Evolutionary conservation across 106 monocot genomes (phyloP), one percentile per base, ranked within the genome.

Genomic region (Amphibolis antarctica): DNA sequence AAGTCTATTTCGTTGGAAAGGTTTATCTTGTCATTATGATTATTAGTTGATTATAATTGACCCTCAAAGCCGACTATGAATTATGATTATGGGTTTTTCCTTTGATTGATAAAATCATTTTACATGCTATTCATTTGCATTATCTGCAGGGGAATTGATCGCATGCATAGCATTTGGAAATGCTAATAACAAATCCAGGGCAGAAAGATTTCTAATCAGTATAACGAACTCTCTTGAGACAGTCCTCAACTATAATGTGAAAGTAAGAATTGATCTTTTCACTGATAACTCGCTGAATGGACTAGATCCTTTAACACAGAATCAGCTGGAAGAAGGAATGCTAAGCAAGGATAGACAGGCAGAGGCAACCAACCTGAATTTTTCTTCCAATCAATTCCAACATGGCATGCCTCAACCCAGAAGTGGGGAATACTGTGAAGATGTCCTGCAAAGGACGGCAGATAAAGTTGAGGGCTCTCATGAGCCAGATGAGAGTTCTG

Each of bases 171-270:
- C 76, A 61, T 94, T 94, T 75, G 67, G 63, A 12, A 83, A 89
- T 62, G 53, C 22, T 28, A 63, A 64, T 66, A 74, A 74, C 13
- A 94, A 79, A 67, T 73, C 71, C 44, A 78, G 77, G 59, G 94
- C 81, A 54, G 83, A 86, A 70, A 79, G 86, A 73, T 89, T 77
- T 61, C 72, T 84, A 28, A 86, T 79, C 70, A 94, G 86, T 64
- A 89, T 94, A 31, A 86, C 80, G 55, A 84, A 84, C 73, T 86
- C 89, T 53, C 46, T 89, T n/a, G 89, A 94, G 83, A 79, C 59
- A 20, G 81, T 89, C 59, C 59, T 94, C 42, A 71, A 62, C 50
- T 70, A 46, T 3, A 76, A 62, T 71, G 94, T 89, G 30, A 77
- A 80, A 59, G 76, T 94, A 15, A 79, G 68, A 74, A 69, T 94